phyloP scores from a whole-genome alignment of 768 basidiomycete genomes.

The Kwoniella newhampshirensis region DNA sequence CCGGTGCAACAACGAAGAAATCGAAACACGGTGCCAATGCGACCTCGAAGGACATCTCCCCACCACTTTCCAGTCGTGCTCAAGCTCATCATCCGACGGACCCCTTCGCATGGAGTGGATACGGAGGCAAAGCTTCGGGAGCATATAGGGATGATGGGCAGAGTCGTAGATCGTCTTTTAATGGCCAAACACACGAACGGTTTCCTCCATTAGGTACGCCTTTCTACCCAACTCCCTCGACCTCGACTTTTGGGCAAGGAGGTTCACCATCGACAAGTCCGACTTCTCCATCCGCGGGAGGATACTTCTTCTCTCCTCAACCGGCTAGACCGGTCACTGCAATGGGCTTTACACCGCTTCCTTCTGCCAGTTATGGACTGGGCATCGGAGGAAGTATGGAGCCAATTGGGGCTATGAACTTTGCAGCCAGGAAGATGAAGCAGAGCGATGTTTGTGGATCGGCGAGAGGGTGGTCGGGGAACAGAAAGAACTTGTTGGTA shows the following conservation, averaged over 20 bases:
- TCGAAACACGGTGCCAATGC: too few species aligned
- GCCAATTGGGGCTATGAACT: not conserved
- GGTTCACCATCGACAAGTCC: slow-evolving; percentile 7
- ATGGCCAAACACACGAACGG: slow-evolving; percentile 7
- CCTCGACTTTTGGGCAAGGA: slow-evolving; percentile 3
- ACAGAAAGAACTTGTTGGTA: slow-evolving; percentile 75
- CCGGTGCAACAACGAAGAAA: slow-evolving; percentile 31
- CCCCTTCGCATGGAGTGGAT: not conserved
- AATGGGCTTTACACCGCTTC: slow-evolving; percentile 21
- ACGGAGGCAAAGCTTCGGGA: slow-evolving; percentile 14
- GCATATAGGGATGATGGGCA: slow-evolving; percentile 34
- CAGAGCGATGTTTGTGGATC: slow-evolving; percentile 62
- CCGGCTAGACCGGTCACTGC: slow-evolving; percentile 21
- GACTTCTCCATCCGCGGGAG: not conserved
- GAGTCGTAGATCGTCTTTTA: slow-evolving; percentile 28
- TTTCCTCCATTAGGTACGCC: slow-evolving; percentile 7
- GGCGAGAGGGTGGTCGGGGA: slow-evolving; percentile 79
- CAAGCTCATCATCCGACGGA: too few species aligned
- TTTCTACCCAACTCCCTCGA: not conserved
- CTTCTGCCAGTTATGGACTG: not conserved
- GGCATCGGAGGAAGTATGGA: too few species aligned
- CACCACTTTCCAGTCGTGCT: too few species aligned
- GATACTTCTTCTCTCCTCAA: not conserved
- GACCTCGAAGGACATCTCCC: not conserved
- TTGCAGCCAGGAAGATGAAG: slow-evolving; percentile 40